Conservation (phyloP, 2,329 filamentous ascomycete species). For the Fusarium sp. region DNA sequence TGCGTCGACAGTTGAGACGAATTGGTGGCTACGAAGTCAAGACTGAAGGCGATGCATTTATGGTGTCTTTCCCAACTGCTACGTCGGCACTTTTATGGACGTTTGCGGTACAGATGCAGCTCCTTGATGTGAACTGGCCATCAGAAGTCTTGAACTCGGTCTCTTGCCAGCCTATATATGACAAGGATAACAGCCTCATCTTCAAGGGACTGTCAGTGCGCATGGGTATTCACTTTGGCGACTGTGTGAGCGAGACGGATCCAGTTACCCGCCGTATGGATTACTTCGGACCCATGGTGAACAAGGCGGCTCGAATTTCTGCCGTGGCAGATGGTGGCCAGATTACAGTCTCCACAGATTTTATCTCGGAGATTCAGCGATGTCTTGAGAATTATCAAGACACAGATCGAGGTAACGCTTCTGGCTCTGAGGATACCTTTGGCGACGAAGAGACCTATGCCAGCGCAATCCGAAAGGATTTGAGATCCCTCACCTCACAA, state of each 20-base stretch:
- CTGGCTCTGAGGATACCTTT: slow-evolving; percentile 73
- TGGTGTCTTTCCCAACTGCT: slow-evolving; percentile 97
- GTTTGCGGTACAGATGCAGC: slow-evolving; percentile 89
- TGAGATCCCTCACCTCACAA: slow-evolving; percentile 86
- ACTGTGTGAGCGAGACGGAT: slow-evolving; percentile 93
- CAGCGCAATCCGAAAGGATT: slow-evolving; percentile 85
- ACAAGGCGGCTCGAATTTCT: slow-evolving; percentile 93
- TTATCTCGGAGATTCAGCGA: slow-evolving; percentile 94
- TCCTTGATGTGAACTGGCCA: slow-evolving; percentile 93
- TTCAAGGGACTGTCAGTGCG: slow-evolving; percentile 94
- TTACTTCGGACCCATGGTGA: slow-evolving; percentile 99
- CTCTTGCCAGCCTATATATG: slow-evolving; percentile 82
- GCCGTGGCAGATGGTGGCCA: slow-evolving; percentile 96
- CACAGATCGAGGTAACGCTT: slow-evolving; percentile 75
- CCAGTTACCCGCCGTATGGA: slow-evolving; percentile 98
- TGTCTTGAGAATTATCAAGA: slow-evolving; percentile 92
- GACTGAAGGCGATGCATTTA: slow-evolving; percentile 99
- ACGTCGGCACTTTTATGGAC: slow-evolving; percentile 96
- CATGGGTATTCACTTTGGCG: slow-evolving; percentile 97
- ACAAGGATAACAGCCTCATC: slow-evolving; percentile 88
- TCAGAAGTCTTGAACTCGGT: slow-evolving; percentile 89
- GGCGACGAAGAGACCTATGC: slow-evolving; percentile 76
- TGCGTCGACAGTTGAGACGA: slow-evolving; percentile 90
- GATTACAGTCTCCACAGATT: slow-evolving; percentile 96
- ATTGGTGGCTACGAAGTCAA: slow-evolving; percentile 99